phyloP scores from a whole-genome alignment of 169 alveolate species.

The Eimeria praecox region DNA sequence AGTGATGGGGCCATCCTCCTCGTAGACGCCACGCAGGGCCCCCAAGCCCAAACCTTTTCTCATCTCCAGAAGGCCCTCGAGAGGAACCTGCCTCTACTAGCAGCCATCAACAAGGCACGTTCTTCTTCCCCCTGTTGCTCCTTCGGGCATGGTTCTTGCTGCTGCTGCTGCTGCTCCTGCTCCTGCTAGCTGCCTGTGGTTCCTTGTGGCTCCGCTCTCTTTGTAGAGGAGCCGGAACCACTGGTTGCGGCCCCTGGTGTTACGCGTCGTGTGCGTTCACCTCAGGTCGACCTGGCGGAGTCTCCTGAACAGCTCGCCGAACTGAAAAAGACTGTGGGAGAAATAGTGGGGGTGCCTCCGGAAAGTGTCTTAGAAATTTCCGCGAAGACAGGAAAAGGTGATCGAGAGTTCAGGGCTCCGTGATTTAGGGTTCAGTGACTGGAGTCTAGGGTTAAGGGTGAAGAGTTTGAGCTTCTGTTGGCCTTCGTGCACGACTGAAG shows the following conservation, averaged over 20 bases:
- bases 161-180: neutral
- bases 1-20: constrained; percentile 96
- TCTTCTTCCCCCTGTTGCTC: neutral
- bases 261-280: neutral
- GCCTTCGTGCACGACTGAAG: neutral
- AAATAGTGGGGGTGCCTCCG: constrained; percentile 75
- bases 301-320: constrained; percentile 56
- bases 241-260: neutral
- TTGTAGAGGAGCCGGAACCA: neutral
- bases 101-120: constrained; percentile 39
- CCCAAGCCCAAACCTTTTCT: constrained; percentile 96
- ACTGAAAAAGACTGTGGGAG: constrained; percentile 53
- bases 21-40: constrained; percentile 96
- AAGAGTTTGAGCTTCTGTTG: neutral
- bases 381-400: constrained; percentile 92
- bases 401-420: neutral
- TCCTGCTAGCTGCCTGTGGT: neutral
- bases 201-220: neutral
- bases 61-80: constrained; percentile 81
- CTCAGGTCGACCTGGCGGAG: constrained; percentile 44
- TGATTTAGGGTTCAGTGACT: neutral
- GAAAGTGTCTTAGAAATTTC: constrained; percentile 92
- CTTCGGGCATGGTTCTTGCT: neutral
- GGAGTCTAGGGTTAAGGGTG: neutral
- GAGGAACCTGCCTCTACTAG: constrained; percentile 8